Evolutionary conservation across 306 rosid species (phyloP).

Genomic region (Psophocarpus tetragonolobus): DNA sequence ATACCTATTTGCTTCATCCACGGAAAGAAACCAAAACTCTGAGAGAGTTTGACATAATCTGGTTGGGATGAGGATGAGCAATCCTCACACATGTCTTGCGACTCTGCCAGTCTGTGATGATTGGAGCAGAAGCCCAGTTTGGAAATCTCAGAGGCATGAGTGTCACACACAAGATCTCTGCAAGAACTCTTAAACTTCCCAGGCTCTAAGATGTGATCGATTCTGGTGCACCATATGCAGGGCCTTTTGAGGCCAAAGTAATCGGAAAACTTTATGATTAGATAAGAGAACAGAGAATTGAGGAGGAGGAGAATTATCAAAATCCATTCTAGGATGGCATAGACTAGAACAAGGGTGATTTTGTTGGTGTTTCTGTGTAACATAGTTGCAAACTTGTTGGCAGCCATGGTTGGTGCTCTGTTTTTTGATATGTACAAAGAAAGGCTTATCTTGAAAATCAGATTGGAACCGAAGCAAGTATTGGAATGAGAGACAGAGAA

Average conservation of each 20-base stretch:
- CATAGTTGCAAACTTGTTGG: conserved; percentile 91
- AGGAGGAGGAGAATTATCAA: conserved; percentile 76
- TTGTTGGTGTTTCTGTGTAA: conserved; percentile 83
- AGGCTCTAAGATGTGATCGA: conserved; percentile 78
- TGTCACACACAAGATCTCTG: conserved; percentile 83
- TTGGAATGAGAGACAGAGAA: conserved; percentile 21
- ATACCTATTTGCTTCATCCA: conserved; percentile 71
- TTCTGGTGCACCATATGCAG: conserved; percentile 84
- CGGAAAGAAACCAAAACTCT: conserved; percentile 58
- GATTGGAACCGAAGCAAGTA: conserved; percentile 17
- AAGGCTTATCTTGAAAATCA: conserved; percentile 11
- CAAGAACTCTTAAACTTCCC: conserved; percentile 39
- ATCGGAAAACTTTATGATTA: conserved; percentile 76
- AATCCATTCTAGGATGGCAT: conserved; percentile 89
- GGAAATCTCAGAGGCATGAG: conserved; percentile 83
- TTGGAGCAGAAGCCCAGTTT: conserved; percentile 64
- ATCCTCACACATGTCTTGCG: conserved; percentile 74
- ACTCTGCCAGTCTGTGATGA: conserved; percentile 71
- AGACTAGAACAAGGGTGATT: conserved; percentile 71
- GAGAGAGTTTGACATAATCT: conserved; percentile 47
- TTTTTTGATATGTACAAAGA: conserved; percentile 57
- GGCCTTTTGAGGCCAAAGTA: conserved; percentile 88
- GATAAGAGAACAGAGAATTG: conserved; percentile 79
- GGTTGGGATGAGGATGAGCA: conserved; percentile 66
- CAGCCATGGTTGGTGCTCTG: conserved; percentile 72